Evolutionary conservation across 2,329 filamentous ascomycete genomes (phyloP).

Genomic region (Ascochyta rabiei): DNA sequence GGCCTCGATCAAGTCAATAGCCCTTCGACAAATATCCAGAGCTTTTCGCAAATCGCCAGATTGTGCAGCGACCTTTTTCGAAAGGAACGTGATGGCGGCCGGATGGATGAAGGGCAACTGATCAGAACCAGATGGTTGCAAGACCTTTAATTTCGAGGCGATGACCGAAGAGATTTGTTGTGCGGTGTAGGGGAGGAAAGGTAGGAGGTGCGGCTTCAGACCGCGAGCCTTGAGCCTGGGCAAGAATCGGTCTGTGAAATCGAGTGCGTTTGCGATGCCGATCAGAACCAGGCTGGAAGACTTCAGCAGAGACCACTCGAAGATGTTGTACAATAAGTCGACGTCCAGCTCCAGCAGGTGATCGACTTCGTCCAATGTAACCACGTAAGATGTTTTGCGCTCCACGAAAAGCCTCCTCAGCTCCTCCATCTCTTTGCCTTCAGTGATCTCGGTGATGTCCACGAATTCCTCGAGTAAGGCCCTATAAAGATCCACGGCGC

Average conservation of each 20-base stretch:
- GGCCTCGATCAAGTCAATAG: slow-evolving; percentile 85
- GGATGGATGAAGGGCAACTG: slow-evolving; percentile 90
- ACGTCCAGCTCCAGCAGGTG: slow-evolving; percentile 87
- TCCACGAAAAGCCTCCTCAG: slow-evolving; percentile 75
- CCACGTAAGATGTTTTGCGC: slow-evolving; percentile 69
- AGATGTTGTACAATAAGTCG: slow-evolving; percentile 89
- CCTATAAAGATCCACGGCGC: slow-evolving; percentile 81
- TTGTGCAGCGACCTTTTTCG: slow-evolving; percentile 92
- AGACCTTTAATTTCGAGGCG: slow-evolving; percentile 77
- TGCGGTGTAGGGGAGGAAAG: slow-evolving; percentile 91
- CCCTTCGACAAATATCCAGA: slow-evolving; percentile 89
- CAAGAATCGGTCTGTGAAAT: slow-evolving; percentile 92
- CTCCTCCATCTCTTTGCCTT: slow-evolving; percentile 69
- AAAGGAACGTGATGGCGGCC: slow-evolving; percentile 89
- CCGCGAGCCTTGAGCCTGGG: slow-evolving; percentile 92
- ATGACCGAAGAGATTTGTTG: slow-evolving; percentile 87
- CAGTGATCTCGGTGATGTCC: slow-evolving; percentile 63
- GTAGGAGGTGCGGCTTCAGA: slow-evolving; percentile 84
- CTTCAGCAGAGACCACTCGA: slow-evolving; percentile 90
- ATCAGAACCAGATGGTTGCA: slow-evolving; percentile 65
- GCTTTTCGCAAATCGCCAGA: slow-evolving; percentile 94
- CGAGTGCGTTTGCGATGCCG: slow-evolving; percentile 94
- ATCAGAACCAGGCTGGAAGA: slow-evolving; percentile 81
- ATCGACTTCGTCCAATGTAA: slow-evolving; percentile 94
- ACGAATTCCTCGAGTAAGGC: slow-evolving; percentile 75